phyloP scores from a whole-genome alignment of 2,329 filamentous ascomycete species.

The Elsinoe batatas region DNA sequence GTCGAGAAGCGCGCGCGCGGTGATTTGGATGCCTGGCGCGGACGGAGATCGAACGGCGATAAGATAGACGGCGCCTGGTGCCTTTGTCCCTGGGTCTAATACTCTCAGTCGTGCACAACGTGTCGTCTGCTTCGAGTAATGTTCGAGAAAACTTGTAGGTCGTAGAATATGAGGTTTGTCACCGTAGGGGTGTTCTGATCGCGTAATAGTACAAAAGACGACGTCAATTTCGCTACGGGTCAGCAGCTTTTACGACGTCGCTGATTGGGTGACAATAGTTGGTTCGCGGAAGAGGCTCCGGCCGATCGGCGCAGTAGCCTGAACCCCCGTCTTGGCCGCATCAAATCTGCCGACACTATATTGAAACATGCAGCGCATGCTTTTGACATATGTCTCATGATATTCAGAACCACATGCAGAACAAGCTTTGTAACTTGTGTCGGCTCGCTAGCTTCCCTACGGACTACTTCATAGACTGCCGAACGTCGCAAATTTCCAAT shows the following conservation, averaged over 20 bases:
- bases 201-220: slow-evolving; percentile 2
- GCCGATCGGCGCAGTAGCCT: neutral
- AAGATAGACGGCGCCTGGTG: neutral
- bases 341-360: neutral
- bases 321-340: neutral
- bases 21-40: neutral
- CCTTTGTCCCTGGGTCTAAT: neutral
- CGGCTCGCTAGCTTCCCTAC: too few species aligned
- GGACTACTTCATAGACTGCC: too few species aligned
- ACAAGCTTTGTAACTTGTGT: too few species aligned
- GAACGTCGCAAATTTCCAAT: too few species aligned
- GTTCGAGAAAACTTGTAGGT: neutral
- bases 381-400: neutral
- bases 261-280: neutral
- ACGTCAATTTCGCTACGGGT: slow-evolving; percentile 5
- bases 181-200: neutral
- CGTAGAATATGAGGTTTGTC: neutral
- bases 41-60: slow-evolving; percentile 5
- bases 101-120: neutral
- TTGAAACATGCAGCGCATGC: neutral
- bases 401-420: neutral
- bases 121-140: neutral
- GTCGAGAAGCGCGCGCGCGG: neutral
- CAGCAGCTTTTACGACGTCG: neutral
- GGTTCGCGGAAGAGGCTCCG: slow-evolving; percentile 6